Evolutionary conservation across 495 filamentous ascomycete genomes (phyloP).

Genomic region (Massariosphaeria phaeospora): DNA sequence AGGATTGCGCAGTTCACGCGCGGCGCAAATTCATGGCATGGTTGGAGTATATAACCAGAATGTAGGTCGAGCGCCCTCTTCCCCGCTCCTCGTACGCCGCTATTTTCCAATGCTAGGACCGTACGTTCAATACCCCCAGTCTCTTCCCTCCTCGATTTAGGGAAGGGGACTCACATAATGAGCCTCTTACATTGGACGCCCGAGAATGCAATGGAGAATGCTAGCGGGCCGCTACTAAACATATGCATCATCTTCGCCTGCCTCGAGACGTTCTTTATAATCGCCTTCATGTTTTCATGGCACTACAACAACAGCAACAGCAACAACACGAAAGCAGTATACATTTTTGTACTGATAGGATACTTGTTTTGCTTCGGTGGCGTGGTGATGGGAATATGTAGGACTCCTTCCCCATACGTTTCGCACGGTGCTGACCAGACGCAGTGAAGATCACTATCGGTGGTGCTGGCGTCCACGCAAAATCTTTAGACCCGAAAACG

Average conservation of each 20-base stretch:
- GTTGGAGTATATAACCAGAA: neutral
- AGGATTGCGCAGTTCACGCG: neutral
- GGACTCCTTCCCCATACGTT: neutral
- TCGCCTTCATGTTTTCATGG: slow-evolving; percentile 24
- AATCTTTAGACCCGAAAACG: neutral
- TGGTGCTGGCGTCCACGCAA: slow-evolving; percentile 16
- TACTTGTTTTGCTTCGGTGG: slow-evolving; percentile 22
- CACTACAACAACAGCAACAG: slow-evolving; percentile 10
- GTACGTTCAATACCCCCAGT: neutral
- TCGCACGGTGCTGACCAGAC: neutral
- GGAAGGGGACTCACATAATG: neutral
- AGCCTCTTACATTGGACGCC: neutral
- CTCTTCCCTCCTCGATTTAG: neutral
- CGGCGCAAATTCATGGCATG: neutral
- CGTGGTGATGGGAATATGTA: slow-evolving; percentile 8
- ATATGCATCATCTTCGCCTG: slow-evolving; percentile 24
- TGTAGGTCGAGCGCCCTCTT: neutral
- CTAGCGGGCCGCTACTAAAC: slow-evolving; percentile 11
- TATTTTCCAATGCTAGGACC: neutral
- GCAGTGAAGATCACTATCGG: slow-evolving; percentile 18
- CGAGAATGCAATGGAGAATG: neutral
- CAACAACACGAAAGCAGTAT: slow-evolving; percentile 8
- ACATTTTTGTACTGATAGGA: neutral
- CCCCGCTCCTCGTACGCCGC: neutral
- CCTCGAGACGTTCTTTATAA: slow-evolving; percentile 22